Evolutionary conservation across 1,284 basidiomycete genomes (phyloP), one percentile per base, ranked within the genome.

Genomic region (Fomitiporia mediterranea): DNA sequence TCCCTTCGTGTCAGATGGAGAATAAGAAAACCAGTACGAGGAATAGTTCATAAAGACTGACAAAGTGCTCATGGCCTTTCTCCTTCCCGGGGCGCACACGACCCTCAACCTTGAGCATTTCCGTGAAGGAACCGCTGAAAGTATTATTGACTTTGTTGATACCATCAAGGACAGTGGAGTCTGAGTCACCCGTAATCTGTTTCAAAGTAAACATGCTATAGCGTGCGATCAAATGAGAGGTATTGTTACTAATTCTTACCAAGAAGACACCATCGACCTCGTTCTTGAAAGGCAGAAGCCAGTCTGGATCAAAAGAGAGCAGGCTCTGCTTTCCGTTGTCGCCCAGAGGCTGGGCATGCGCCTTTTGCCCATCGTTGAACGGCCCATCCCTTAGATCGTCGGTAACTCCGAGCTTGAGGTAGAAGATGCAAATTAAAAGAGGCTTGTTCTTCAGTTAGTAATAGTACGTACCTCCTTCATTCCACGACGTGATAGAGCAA

Each of bases 191-290:
- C 3, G 70, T 67, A 32, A 74, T 43, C 55, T 56, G 27, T 28
- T 19, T 6, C 6, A 34, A 34, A 34, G 7, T 6, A 34, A 13
- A 13, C 13, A 34, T 6, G 32, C 13, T 34, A 34, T 34, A 34
- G 32, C 7, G 7, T 13, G 32, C 7, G 13, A 34, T 13, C 13
- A 34, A 6, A 34, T 34, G 32, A 13, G 6, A 34, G 32, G 13
- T 34, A 13, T 6, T 13, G 13, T 5, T 15, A 27, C 21, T 56
- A 28, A 19, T 17, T 34, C 35, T 51, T 27, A 60, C 62, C 17
- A 73, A 61, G 40, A 73, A 59, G 15, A 72, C 63, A 15, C 72
- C 72, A 51, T 75, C 67, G 39, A 74, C 66, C 19, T 56, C 63
- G 2, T 63, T 64, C 56, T 67, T 68, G 62, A 74, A 74, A 0